A percentile compares a stretch with the other conserved stretches of the same genome.
These are phyloP conservation scores for Leccinum fibrillosum DNA, from an alignment of 768 basidiomycete genomes.

Conservation along the genomic window DNA sequence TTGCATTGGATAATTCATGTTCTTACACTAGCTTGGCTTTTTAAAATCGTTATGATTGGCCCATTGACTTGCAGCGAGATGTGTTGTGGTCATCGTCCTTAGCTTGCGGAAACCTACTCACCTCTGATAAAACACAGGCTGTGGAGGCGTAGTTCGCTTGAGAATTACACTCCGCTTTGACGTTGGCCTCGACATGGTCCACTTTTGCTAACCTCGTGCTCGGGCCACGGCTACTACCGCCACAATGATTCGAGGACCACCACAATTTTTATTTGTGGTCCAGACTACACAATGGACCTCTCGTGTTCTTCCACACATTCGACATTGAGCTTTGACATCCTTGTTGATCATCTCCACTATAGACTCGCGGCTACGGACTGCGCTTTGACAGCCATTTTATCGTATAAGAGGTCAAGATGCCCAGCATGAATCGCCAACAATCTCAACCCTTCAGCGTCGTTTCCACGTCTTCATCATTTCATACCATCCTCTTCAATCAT, in stretches of 20 bases:
- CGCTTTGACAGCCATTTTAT: neutral
- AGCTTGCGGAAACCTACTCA: neutral
- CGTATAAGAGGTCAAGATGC: constrained; percentile 5
- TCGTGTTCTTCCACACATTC: neutral
- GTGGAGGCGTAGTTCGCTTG: neutral
- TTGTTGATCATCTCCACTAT: constrained; percentile 3
- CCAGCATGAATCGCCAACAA: neutral
- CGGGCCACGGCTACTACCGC: neutral
- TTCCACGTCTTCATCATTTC: neutral
- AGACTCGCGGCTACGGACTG: neutral
- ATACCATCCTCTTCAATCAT: neutral
- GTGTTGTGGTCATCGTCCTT: constrained; percentile 3
- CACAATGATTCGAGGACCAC: neutral
- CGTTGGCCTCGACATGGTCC: neutral
- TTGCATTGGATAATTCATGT: constrained; percentile 1
- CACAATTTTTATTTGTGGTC: neutral
- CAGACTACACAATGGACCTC: neutral
- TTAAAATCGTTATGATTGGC: constrained; percentile 2
- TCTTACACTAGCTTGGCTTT: neutral
- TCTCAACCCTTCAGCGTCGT: neutral
- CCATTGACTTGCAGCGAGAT: neutral
- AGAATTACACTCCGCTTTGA: neutral
- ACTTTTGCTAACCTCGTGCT: neutral
- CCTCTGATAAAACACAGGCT: neutral
- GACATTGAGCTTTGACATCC: constrained; percentile 1